Evolutionary conservation across 257 asterid species (phyloP).

Genomic region (Salvia rosmarinus): DNA sequence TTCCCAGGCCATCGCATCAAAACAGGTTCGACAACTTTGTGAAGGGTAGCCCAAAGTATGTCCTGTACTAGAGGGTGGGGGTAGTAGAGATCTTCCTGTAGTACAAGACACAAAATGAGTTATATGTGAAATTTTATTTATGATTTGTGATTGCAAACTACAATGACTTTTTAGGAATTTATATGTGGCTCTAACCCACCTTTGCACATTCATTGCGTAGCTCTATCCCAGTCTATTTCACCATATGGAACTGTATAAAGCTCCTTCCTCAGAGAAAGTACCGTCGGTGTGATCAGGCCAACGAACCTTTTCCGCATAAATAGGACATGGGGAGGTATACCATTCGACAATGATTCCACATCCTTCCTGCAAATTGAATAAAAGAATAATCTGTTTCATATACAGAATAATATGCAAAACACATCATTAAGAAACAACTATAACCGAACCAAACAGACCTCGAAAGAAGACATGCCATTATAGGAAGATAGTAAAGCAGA

Average conservation of each 20-base stretch:
- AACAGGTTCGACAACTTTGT: slow-evolving; percentile 81
- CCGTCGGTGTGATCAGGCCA: slow-evolving; percentile 88
- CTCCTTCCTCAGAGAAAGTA: slow-evolving; percentile 89
- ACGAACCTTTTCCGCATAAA: slow-evolving; percentile 86
- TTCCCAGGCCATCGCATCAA: slow-evolving; percentile 93
- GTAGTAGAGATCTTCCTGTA: slow-evolving; percentile 97
- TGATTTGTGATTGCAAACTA: neutral
- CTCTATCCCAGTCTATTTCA: slow-evolving; percentile 82
- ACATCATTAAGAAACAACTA: neutral
- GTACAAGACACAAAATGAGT: neutral
- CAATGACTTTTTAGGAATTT: neutral
- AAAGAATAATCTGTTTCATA: slow-evolving; percentile 28
- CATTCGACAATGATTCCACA: slow-evolving; percentile 99
- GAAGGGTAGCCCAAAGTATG: slow-evolving; percentile 87
- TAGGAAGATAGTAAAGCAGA: slow-evolving; percentile 10
- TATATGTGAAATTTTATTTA: neutral
- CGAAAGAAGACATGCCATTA: neutral
- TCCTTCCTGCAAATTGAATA: slow-evolving; percentile 72
- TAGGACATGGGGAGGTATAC: slow-evolving; percentile 98
- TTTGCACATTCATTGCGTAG: slow-evolving; percentile 94
- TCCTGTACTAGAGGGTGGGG: slow-evolving; percentile 92
- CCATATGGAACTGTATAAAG: slow-evolving; percentile 76
- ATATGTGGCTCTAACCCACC: slow-evolving; percentile 53
- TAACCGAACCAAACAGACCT: slow-evolving; percentile 20
- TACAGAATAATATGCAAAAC: slow-evolving; percentile 14